phyloP scores from a whole-genome alignment of 768 basidiomycete species.

The Mycena polygramma region DNA sequence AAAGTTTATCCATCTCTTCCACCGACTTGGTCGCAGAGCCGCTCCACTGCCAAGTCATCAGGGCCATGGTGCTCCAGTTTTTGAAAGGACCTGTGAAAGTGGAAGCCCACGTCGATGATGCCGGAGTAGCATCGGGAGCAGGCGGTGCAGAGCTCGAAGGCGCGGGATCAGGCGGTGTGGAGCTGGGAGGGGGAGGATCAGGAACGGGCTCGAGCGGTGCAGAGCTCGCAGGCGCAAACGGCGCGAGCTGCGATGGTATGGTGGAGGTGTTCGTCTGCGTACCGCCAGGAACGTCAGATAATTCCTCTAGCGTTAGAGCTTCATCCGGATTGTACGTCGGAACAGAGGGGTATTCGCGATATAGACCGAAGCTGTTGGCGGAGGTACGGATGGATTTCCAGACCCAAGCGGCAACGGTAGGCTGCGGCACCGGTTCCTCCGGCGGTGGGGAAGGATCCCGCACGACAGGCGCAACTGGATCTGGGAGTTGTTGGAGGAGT shows the following conservation, averaged over 20 bases:
- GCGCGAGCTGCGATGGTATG: not conserved
- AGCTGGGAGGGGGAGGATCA: not conserved
- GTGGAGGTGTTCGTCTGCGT: slow-evolving; percentile 5
- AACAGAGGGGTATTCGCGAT: slow-evolving; percentile 29
- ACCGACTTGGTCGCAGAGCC: slow-evolving; percentile 13
- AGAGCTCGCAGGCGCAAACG: not conserved
- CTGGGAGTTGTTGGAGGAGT: slow-evolving; percentile 35
- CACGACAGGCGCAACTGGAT: slow-evolving; percentile 5
- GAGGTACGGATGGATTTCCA: slow-evolving; percentile 24
- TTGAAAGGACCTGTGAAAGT: slow-evolving; percentile 33
- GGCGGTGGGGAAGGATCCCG: not conserved
- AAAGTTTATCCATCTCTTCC: not conserved
- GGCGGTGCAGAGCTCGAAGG: no score
- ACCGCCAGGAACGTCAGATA: not conserved
- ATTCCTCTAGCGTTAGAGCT: slow-evolving; percentile 8
- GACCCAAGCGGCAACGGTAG: slow-evolving; percentile 15
- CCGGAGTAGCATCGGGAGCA: no score
- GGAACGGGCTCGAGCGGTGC: not conserved
- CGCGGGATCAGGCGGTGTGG: no score
- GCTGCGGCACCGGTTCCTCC: not conserved
- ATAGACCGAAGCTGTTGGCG: slow-evolving; percentile 31
- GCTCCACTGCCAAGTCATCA: slow-evolving; percentile 41
- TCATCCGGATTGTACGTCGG: slow-evolving; percentile 39
- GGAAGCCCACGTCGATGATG: no score
- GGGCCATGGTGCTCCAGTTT: slow-evolving; percentile 23